These are phyloP conservation scores for Sphaerostilbella broomeana DNA, from an alignment of 2,329 filamentous ascomycete genomes.

Conservation along the genomic window DNA sequence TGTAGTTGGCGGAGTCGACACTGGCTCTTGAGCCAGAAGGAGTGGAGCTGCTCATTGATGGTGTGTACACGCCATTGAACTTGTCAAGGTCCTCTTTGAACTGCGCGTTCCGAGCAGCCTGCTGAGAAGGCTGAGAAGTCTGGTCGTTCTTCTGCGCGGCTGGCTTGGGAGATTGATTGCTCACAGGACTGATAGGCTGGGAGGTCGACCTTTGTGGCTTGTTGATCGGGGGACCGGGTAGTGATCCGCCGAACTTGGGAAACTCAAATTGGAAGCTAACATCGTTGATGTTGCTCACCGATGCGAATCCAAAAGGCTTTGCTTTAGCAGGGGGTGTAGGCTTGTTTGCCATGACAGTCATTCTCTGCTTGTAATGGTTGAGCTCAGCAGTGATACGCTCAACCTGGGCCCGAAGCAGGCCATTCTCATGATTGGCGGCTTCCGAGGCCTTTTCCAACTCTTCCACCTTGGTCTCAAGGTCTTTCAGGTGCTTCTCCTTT, in stretches of 20 bases:
- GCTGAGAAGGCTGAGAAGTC: slow-evolving; percentile 18
- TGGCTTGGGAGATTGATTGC: slow-evolving; percentile 20
- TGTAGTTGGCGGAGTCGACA: slow-evolving; percentile 44
- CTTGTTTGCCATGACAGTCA: slow-evolving; percentile 51
- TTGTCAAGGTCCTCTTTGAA: slow-evolving; percentile 48
- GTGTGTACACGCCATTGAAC: slow-evolving; percentile 54
- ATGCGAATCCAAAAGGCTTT: slow-evolving; percentile 36
- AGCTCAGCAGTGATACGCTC: slow-evolving; percentile 81
- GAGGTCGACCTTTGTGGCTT: slow-evolving; percentile 23
- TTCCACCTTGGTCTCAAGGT: slow-evolving; percentile 71
- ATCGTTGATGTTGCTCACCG: slow-evolving; percentile 56
- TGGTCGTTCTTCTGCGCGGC: slow-evolving; percentile 25
- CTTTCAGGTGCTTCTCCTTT: slow-evolving; percentile 85
- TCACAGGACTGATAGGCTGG: slow-evolving; percentile 28
- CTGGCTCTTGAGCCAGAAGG: slow-evolving; percentile 44
- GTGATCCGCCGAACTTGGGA: slow-evolving; percentile 80
- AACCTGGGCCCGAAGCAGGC: slow-evolving; percentile 74
- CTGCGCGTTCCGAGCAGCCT: slow-evolving; percentile 16
- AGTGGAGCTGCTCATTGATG: slow-evolving; percentile 40
- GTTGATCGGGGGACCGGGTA: slow-evolving; percentile 43
- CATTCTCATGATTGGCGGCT: slow-evolving; percentile 78
- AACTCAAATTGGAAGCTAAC: slow-evolving; percentile 95
- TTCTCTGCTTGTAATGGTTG: slow-evolving; percentile 80
- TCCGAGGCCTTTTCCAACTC: slow-evolving; percentile 78
- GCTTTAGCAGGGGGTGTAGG: slow-evolving; percentile 35